Percentiles rank a stretch among this genome's conserved stretches.
These are phyloP conservation scores for Salix brachista DNA, from an alignment of 345 rosid genomes.

Conservation along the genomic window DNA sequence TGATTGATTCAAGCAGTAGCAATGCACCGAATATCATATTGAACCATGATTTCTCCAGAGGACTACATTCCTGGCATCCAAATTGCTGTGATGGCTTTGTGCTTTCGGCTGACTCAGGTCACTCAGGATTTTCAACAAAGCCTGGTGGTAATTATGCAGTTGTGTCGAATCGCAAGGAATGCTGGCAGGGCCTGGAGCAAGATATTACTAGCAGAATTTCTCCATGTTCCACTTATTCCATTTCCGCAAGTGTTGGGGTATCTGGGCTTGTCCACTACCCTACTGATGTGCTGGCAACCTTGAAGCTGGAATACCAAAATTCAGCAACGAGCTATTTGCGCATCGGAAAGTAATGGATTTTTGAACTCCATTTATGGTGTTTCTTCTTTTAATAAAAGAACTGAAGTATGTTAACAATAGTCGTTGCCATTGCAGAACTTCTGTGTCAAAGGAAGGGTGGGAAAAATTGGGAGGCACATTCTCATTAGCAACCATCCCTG, in stretches of 20 bases:
- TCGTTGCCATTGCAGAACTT: conserved; percentile 43
- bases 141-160: conserved; percentile 54
- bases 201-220: conserved; percentile 67
- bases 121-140: conserved; percentile 32
- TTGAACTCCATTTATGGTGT: conserved; percentile 7
- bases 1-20: conserved; percentile 19
- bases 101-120: conserved; percentile 36
- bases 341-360: conserved; percentile 68
- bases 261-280: conserved; percentile 56
- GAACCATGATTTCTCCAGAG: conserved; percentile 79
- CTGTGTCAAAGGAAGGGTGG: conserved; percentile 63
- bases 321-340: conserved; percentile 46
- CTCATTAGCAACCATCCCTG: conserved; percentile 55
- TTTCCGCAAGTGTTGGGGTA: conserved; percentile 70
- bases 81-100: conserved; percentile 70
- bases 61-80: conserved; percentile 63
- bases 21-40: conserved; percentile 40
- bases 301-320: conserved; percentile 54
- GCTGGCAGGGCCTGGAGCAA: conserved; percentile 96
- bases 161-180: conserved; percentile 67
- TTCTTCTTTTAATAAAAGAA: not conserved
- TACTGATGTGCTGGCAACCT: conserved; percentile 68
- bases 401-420: not conserved
- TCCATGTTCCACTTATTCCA: conserved; percentile 50
- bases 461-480: conserved; percentile 73